These are phyloP conservation scores for Immersiporthe knoxdaviesiana DNA, from an alignment of 2,329 filamentous ascomycete species.

Conservation along the genomic window DNA sequence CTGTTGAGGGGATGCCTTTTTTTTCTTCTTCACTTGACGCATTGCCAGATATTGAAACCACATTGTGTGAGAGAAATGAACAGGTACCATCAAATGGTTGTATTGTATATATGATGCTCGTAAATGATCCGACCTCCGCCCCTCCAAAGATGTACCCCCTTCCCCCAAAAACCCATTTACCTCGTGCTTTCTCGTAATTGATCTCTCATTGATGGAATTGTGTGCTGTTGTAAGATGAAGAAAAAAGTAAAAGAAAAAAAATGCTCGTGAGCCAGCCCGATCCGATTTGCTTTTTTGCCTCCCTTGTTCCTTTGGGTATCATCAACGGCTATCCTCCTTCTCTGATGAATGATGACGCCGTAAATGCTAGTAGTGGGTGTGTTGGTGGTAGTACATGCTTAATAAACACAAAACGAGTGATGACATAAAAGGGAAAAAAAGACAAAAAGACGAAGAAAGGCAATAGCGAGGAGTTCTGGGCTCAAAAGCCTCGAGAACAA, in stretches of 20 bases:
- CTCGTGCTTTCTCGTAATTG: slow-evolving; percentile 25
- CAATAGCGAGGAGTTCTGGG: not conserved
- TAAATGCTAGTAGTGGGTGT: slow-evolving; percentile 21
- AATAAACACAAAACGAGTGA: slow-evolving; percentile 13
- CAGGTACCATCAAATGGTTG: slow-evolving; percentile 16
- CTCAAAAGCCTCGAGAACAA: not conserved
- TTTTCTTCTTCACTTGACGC: not conserved
- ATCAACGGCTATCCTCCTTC: slow-evolving; percentile 29
- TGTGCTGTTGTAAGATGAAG: not conserved
- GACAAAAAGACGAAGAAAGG: not conserved
- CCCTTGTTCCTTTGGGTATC: slow-evolving; percentile 29
- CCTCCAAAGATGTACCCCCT: not conserved
- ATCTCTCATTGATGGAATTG: slow-evolving; percentile 4
- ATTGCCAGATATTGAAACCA: not conserved
- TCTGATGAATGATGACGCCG: slow-evolving; percentile 25
- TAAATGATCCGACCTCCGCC: slow-evolving; percentile 6
- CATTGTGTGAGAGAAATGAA: not conserved
- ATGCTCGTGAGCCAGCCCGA: slow-evolving; percentile 7
- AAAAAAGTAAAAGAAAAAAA: not conserved
- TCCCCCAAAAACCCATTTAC: slow-evolving; percentile 18
- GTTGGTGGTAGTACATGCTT: slow-evolving; percentile 22
- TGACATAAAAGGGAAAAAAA: slow-evolving; percentile 19
- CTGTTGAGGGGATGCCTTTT: not conserved
- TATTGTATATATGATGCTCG: slow-evolving; percentile 15
- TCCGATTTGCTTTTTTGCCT: slow-evolving; percentile 16